Evolutionary conservation across 345 rosid genomes (phyloP).

Genomic region (Sisymbrium irio): DNA sequence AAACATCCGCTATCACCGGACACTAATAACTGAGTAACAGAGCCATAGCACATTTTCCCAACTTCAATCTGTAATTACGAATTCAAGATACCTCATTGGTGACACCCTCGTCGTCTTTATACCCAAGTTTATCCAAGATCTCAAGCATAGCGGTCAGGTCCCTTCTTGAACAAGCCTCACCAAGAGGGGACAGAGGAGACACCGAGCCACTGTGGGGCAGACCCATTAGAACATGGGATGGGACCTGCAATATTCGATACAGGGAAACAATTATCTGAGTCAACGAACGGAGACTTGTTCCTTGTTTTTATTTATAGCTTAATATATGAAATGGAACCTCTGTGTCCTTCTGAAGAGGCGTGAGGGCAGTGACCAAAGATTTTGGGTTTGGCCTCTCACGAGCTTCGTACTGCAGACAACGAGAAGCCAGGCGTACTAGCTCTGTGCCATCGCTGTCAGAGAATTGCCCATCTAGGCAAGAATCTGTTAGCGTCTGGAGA

Average conservation of each 20-base stretch:
- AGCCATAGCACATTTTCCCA: constrained; percentile 38
- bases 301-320: neutral
- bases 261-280: constrained; percentile 14
- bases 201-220: constrained; percentile 56
- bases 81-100: constrained; percentile 61
- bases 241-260: constrained; percentile 74
- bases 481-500: constrained; percentile 89
- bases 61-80: constrained; percentile 35
- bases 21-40: constrained; percentile 49
- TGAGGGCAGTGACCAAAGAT: constrained; percentile 75
- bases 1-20: constrained; percentile 53
- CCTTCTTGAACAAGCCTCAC: constrained; percentile 82
- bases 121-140: constrained; percentile 79
- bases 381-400: constrained; percentile 91
- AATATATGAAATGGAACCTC: constrained; percentile 48
- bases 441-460: constrained; percentile 88
- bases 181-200: constrained; percentile 66
- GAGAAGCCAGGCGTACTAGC: constrained; percentile 84
- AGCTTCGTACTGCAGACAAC: constrained; percentile 90
- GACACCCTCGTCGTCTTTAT: constrained; percentile 91
- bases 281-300: neutral
- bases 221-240: constrained; percentile 82
- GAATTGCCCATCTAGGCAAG: constrained; percentile 96
- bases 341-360: constrained; percentile 87
- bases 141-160: constrained; percentile 93